Conservation (phyloP, 1,139 yeast genomes). For the Suhomyces coccinellae region DNA sequence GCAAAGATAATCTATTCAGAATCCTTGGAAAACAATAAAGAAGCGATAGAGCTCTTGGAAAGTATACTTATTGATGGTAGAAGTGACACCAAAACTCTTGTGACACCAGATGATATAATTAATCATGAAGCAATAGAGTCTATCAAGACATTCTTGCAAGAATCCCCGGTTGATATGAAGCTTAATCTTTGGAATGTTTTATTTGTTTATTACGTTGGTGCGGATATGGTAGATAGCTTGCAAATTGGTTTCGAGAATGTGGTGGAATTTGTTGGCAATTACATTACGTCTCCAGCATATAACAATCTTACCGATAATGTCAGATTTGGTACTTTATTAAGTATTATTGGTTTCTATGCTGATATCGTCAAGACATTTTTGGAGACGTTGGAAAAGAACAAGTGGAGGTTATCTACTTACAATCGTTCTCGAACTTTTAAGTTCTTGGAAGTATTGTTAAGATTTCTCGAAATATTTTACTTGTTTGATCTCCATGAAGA, state of each 20-base stretch:
- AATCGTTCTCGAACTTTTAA: not conserved
- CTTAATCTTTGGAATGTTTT: slow-evolving; percentile 77
- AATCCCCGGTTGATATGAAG: slow-evolving; percentile 66
- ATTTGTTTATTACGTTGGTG: slow-evolving; percentile 55
- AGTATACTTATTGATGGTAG: slow-evolving; percentile 39
- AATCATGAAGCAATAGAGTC: slow-evolving; percentile 37
- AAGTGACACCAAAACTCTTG: slow-evolving; percentile 1
- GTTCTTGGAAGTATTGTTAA: slow-evolving; percentile 21
- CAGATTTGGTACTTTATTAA: slow-evolving; percentile 23
- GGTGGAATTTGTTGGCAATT: slow-evolving; percentile 41
- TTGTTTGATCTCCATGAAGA: slow-evolving; percentile 52
- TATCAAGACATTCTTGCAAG: slow-evolving; percentile 57
- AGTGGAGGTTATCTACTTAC: slow-evolving; percentile 25
- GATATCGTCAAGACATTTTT: slow-evolving; percentile 34
- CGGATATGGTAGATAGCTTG: slow-evolving; percentile 40
- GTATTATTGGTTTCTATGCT: slow-evolving; percentile 48
- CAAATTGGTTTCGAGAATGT: slow-evolving; percentile 59
- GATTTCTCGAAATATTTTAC: slow-evolving; percentile 43
- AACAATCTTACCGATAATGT: slow-evolving; percentile 8
- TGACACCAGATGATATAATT: slow-evolving; percentile 7
- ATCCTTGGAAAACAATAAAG: slow-evolving; percentile 36
- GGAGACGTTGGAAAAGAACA: slow-evolving; percentile 21
- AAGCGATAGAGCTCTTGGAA: slow-evolving; percentile 56
- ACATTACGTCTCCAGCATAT: slow-evolving; percentile 29
- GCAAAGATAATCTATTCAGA: slow-evolving; percentile 53